phyloP scores from a whole-genome alignment of 2,329 filamentous ascomycete genomes.

The Raffaelea deltoideospora region DNA sequence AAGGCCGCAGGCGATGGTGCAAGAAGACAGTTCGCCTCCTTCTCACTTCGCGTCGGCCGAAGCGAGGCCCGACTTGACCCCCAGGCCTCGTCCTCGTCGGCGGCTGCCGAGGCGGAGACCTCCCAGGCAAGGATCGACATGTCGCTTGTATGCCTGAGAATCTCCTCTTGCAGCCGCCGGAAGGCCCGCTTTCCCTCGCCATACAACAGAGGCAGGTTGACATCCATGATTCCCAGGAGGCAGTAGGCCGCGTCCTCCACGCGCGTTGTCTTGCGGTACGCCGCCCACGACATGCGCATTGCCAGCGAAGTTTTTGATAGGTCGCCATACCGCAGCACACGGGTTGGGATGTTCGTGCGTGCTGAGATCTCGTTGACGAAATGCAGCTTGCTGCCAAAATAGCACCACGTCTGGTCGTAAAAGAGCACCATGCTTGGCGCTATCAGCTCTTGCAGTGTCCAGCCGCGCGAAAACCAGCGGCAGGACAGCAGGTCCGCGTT shows the following conservation, averaged over 20 bases:
- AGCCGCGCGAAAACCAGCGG: conserved; percentile 26
- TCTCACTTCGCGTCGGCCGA: too few species aligned
- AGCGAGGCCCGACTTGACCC: too few species aligned
- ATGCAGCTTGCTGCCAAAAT: conserved; percentile 12
- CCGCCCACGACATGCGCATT: conserved; percentile 9
- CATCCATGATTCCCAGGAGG: conserved; percentile 10
- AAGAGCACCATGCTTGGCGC: conserved; percentile 20
- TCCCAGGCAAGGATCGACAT: conserved; percentile 13
- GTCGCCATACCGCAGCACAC: conserved; percentile 5
- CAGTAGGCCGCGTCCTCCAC: conserved; percentile 11
- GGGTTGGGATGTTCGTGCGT: conserved; percentile 11
- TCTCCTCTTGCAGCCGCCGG: conserved; percentile 9
- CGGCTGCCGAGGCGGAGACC: background rate
- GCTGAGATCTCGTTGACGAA: conserved; percentile 6
- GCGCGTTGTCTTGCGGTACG: conserved; percentile 5
- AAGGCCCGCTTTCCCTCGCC: conserved; percentile 10
- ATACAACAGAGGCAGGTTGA: conserved; percentile 10
- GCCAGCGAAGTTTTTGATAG: conserved; percentile 7
- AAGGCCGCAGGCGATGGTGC: conserved; percentile 6
- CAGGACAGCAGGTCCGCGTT: background rate
- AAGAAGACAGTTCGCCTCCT: conserved; percentile 7
- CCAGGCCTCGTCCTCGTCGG: too few species aligned
- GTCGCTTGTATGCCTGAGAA: conserved; percentile 6
- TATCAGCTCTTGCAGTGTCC: conserved; percentile 53
- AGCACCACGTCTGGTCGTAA: conserved; percentile 14